Percentiles rank a stretch among this genome's conserved stretches.
These are phyloP conservation scores for Calycina marina DNA, from an alignment of 2,329 filamentous ascomycete genomes.

Conservation along the genomic window DNA sequence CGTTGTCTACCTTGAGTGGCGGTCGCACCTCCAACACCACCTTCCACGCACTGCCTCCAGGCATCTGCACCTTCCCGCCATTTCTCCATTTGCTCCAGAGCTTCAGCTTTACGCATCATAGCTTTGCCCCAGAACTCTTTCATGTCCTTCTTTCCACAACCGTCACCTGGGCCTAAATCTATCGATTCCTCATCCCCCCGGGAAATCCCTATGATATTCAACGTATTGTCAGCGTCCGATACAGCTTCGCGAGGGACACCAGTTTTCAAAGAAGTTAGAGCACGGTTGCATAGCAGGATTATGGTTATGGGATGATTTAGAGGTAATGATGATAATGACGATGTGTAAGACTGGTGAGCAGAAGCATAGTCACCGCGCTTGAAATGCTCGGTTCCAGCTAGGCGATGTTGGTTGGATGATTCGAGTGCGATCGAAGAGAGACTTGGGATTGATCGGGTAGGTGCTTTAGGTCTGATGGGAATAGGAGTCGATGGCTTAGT, in stretches of 20 bases:
- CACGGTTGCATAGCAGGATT: conserved; percentile 80
- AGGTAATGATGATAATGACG: conserved; percentile 62
- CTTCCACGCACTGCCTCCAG: conserved; percentile 74
- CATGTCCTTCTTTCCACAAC: conserved; percentile 64
- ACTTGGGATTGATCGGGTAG: conserved; percentile 39
- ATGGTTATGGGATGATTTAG: conserved; percentile 69
- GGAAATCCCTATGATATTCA: conserved; percentile 64
- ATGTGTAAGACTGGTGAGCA: conserved; percentile 70
- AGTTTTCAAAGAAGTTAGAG: conserved; percentile 79
- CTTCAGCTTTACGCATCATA: conserved; percentile 86
- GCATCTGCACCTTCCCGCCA: conserved; percentile 71
- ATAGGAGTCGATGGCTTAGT: conserved; percentile 30
- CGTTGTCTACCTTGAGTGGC: conserved; percentile 76
- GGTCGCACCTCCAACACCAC: conserved; percentile 69
- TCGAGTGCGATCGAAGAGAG: conserved; percentile 56
- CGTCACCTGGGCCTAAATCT: conserved; percentile 43
- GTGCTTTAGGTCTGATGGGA: conserved; percentile 30
- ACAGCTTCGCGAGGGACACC: conserved; percentile 84
- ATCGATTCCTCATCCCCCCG: conserved; percentile 73
- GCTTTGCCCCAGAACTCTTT: conserved; percentile 88
- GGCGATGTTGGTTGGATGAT: conserved; percentile 63
- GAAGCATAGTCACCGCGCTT: conserved; percentile 86
- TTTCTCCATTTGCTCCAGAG: conserved; percentile 86
- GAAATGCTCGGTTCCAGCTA: conserved; percentile 75
- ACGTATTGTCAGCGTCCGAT: conserved; percentile 65